These are phyloP conservation scores for Vigna nakashimae DNA, from an alignment of 306 rosid genomes.

Conservation along the genomic window DNA sequence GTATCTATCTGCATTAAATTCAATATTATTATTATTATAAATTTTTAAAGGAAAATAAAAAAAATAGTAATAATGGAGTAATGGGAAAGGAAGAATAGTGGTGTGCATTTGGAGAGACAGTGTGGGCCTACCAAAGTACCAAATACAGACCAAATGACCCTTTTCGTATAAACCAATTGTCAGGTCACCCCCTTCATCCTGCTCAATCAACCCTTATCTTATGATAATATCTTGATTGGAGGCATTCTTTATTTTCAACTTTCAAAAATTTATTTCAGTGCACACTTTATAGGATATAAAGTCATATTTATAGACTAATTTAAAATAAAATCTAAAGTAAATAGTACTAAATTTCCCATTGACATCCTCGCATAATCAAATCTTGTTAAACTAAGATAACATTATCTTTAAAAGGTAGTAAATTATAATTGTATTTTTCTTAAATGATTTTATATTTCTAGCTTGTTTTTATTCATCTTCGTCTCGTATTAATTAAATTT, in stretches of 20 bases:
- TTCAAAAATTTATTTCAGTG: too few species aligned
- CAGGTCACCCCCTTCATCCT: not conserved
- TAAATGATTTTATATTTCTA: too few species aligned
- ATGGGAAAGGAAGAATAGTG: conserved; percentile 9
- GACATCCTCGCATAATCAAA: too few species aligned
- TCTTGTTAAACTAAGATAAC: too few species aligned
- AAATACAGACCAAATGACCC: not conserved
- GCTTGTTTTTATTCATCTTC: too few species aligned
- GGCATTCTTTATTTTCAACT: not conserved
- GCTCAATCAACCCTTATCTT: not conserved
- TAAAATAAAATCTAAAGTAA: too few species aligned
- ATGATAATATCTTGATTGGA: not conserved
- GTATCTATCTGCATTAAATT: not conserved
- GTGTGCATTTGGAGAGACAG: conserved; percentile 15
- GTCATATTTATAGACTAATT: too few species aligned
- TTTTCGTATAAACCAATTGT: conserved; percentile 29
- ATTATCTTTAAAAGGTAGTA: too few species aligned
- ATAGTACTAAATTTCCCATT: too few species aligned
- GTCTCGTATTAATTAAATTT: too few species aligned
- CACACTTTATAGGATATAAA: too few species aligned
- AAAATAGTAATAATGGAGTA: not conserved
- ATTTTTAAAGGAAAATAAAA: not conserved
- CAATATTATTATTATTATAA: not conserved
- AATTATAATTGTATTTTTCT: too few species aligned
- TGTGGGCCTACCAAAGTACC: conserved; percentile 29